A percentile compares a stretch with the other conserved stretches of the same genome.
Evolutionary conservation across 495 filamentous ascomycete species (phyloP).

Genomic region (Letharia columbiana): DNA sequence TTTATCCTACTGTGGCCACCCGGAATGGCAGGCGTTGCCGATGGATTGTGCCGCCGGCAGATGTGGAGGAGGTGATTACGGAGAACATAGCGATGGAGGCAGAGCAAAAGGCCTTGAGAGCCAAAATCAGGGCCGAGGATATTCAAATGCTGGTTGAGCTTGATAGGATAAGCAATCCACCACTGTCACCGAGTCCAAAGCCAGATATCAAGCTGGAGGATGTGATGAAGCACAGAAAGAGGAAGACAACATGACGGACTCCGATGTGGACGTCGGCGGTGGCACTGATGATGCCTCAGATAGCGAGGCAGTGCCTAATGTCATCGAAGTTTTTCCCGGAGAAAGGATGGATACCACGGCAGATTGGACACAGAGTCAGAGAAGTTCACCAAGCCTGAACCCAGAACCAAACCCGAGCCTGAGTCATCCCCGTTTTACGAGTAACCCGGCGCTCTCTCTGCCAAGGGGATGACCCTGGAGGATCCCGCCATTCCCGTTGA

Average conservation of each 20-base stretch:
- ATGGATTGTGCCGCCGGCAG: slow-evolving; percentile 27
- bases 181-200: background rate
- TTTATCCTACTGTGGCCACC: slow-evolving; percentile 23
- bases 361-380: slow-evolving; percentile 8
- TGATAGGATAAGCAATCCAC: slow-evolving; percentile 11
- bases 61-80: slow-evolving; percentile 25
- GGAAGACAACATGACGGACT: slow-evolving; percentile 5
- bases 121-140: slow-evolving; percentile 23
- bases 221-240: background rate
- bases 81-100: slow-evolving; percentile 24
- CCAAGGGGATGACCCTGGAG: background rate
- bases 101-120: slow-evolving; percentile 22
- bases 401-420: background rate
- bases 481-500: background rate
- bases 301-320: slow-evolving; percentile 10
- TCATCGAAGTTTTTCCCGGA: slow-evolving; percentile 14
- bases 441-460: background rate
- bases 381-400: slow-evolving; percentile 8
- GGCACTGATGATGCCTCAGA: background rate
- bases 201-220: background rate
- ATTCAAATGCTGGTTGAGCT: slow-evolving; percentile 12
- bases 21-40: slow-evolving; percentile 28
- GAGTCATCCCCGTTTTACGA: background rate
- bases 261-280: slow-evolving; percentile 4
- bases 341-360: slow-evolving; percentile 11